Percentiles rank a stretch among this genome's conserved stretches.
Conservation (phyloP, 2,329 filamentous ascomycete genomes). For the Remersonia thermophila region DNA sequence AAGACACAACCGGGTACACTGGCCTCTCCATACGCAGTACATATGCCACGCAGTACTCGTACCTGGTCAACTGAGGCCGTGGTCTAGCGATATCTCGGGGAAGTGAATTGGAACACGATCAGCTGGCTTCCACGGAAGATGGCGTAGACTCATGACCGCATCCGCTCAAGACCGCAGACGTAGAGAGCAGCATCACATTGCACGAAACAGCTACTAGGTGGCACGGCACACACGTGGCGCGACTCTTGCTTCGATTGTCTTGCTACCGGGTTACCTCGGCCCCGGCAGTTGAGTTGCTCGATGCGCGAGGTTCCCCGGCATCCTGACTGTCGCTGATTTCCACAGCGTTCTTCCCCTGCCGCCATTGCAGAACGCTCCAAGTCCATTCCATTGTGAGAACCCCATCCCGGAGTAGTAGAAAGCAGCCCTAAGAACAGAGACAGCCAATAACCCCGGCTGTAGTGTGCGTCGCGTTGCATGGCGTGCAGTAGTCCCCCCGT, state of each 20-base stretch:
- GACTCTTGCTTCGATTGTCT: neutral
- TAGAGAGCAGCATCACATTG: too few species aligned
- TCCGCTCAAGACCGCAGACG: too few species aligned
- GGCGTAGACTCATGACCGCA: too few species aligned
- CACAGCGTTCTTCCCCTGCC: slow-evolving; percentile 6
- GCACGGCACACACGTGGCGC: too few species aligned
- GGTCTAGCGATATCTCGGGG: too few species aligned
- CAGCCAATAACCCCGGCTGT: slow-evolving; percentile 22
- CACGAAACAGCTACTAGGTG: too few species aligned
- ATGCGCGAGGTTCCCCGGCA: slow-evolving; percentile 1
- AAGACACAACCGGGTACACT: neutral
- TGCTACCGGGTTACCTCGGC: neutral
- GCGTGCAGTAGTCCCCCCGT: slow-evolving; percentile 29
- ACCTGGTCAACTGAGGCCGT: too few species aligned
- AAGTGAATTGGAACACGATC: too few species aligned
- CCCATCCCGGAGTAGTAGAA: slow-evolving; percentile 35
- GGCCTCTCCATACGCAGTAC: too few species aligned
- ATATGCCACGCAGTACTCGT: too few species aligned
- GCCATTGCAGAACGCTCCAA: slow-evolving; percentile 16
- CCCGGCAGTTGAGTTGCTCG: slow-evolving; percentile 7
- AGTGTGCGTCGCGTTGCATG: slow-evolving; percentile 20
- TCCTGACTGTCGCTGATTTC: slow-evolving; percentile 3
- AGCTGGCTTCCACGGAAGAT: too few species aligned
- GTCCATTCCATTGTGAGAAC: slow-evolving; percentile 32
- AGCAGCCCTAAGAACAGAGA: slow-evolving; percentile 30